Evolutionary conservation across 495 filamentous ascomycete genomes (phyloP), one percentile per base, ranked within the genome.

Genomic region (Podospora anserina): DNA sequence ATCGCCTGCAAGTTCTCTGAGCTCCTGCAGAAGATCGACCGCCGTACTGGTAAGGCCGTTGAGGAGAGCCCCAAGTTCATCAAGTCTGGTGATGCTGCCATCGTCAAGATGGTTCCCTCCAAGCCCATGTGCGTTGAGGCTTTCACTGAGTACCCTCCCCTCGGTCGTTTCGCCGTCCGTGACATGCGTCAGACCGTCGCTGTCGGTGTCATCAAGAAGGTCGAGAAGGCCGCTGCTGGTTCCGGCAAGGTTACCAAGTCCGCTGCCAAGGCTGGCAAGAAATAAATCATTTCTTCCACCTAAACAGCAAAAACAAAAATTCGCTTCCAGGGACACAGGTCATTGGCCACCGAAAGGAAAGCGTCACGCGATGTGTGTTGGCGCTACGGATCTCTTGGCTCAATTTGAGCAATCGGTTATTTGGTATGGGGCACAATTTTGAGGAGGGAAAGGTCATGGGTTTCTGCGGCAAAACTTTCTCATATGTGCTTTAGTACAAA

Each of bases 91-190:
- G 95, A 99, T 80, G 95, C 95, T 75, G 93, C 94, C 82, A 99
- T 99, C 85, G 96, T 99, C 86, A 98, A 97, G 92, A 99, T 99
- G 95, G 79, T 97, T 88, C 95, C 95, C 76, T 97, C 95, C 85
- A 99, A 99, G 93, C 95, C 95, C 78, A 99, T 99, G 95, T 99
- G 95, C 85, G 95, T 99, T 81, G 95, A 98, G 92, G 86, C 96
- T 74, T 98, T 98, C 93, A 97, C 94, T 76, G 93, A 98, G 75
- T 99, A 98, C 87, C 94, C 95, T 76, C 95, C 96, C 80, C 92
- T 99, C 68, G 95, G 95, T 79, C 93, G 95, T 88, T 99, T 97
- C 88, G 94, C 94, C 80, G 93, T 97, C 86, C 92, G 93, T 88
- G 92, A 91, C 78, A 90, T 91, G 86, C 85, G 89, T 77, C 90